Conservation (phyloP, 2,329 filamentous ascomycete genomes). For the Aspergillus fumigatus region DNA sequence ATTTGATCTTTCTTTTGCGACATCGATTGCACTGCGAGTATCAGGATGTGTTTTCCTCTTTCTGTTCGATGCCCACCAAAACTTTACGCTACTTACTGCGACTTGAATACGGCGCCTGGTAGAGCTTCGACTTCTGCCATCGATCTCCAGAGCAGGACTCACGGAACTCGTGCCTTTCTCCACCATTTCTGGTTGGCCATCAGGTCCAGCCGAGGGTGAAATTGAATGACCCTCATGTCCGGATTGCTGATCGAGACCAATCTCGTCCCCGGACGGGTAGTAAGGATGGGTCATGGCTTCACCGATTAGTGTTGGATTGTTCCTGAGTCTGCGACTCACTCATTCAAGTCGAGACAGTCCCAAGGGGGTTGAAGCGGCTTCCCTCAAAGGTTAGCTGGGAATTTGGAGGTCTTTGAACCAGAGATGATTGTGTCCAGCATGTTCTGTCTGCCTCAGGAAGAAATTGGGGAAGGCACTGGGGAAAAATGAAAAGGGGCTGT, state of each 20-base stretch:
- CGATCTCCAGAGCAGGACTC: constrained; percentile 24
- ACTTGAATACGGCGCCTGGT: constrained; percentile 51
- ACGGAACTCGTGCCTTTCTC: constrained; percentile 16
- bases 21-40: constrained; percentile 72
- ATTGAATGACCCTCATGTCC: constrained; percentile 23
- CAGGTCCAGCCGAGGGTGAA: constrained; percentile 20
- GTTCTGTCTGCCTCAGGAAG: constrained; percentile 11
- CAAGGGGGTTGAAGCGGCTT: constrained; percentile 7
- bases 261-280: constrained; percentile 19
- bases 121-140: constrained; percentile 34
- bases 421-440: constrained; percentile 19
- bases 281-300: constrained; percentile 22
- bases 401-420: constrained; percentile 12
- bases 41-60: constrained; percentile 4
- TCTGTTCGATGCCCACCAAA: neutral
- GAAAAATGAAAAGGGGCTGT: constrained; percentile 11
- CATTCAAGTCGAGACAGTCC: constrained; percentile 11
- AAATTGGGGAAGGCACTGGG: constrained; percentile 18
- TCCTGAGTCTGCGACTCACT: constrained; percentile 14
- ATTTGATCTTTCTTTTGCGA: constrained; percentile 90
- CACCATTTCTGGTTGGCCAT: constrained; percentile 22
- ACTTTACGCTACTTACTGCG: constrained; percentile 38
- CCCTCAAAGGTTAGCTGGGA: constrained; percentile 8
- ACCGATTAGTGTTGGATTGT: constrained; percentile 12
- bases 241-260: constrained; percentile 18